A percentile compares a stretch with the other conserved stretches of the same genome.
Evolutionary conservation across 208 protist species (phyloP).

Genomic region (Trichomonas tenax): DNA sequence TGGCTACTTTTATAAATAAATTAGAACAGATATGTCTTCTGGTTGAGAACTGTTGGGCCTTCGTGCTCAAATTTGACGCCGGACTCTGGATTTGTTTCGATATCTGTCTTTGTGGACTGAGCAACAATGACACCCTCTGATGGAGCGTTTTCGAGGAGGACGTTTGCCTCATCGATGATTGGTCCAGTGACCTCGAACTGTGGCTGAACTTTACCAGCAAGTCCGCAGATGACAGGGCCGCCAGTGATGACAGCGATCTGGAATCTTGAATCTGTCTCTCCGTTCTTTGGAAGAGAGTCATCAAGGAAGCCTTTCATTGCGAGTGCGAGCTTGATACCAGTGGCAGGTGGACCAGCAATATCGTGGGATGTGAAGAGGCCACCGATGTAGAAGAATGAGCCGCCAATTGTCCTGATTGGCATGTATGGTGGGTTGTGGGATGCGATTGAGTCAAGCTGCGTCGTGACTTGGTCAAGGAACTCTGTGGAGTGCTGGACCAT

Average conservation of each 20-base stretch:
- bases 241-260: not conserved
- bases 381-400: not conserved
- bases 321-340: not conserved
- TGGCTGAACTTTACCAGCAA: not conserved
- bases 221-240: not conserved
- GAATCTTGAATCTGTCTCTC: not conserved
- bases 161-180: not conserved
- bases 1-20: no score
- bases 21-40: not conserved
- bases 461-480: not conserved
- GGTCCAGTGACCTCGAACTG: not conserved
- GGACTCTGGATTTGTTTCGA: not conserved
- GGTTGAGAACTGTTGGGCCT: not conserved
- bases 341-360: no score
- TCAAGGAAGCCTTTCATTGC: not conserved
- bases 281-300: not conserved
- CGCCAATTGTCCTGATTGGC: not conserved
- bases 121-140: not conserved
- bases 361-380: not conserved
- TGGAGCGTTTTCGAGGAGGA: not conserved
- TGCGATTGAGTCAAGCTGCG: not conserved
- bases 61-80: not conserved
- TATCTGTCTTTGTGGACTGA: not conserved
- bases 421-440: not conserved
- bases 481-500: not conserved